Percentiles rank a stretch among this genome's conserved stretches.
phyloP scores from a whole-genome alignment of 306 rosid species.

The Prunus mira region DNA sequence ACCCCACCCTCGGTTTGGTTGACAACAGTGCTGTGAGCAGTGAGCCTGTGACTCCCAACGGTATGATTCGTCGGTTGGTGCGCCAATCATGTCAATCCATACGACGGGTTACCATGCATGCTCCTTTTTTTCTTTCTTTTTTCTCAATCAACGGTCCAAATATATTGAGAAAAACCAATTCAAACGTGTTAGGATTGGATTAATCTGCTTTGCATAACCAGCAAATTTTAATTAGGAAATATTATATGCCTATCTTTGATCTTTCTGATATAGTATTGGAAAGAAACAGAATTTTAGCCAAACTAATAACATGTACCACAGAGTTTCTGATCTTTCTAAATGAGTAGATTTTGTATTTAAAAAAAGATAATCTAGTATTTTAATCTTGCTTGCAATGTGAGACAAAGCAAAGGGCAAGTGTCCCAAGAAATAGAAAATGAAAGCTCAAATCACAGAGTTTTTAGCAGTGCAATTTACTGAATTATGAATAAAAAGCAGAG shows the following conservation, averaged over 20 bases:
- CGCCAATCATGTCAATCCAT: background rate
- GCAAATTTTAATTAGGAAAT: background rate
- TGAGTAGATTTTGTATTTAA: background rate
- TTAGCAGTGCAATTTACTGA: background rate
- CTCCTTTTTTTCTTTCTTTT: no score
- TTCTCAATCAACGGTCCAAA: no score
- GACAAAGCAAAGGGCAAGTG: background rate
- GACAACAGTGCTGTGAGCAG: background rate
- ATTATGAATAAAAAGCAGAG: background rate
- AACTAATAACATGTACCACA: no score
- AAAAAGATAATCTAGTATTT: background rate
- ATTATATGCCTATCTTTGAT: background rate
- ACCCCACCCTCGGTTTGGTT: background rate
- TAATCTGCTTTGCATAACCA: background rate
- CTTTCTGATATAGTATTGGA: no score
- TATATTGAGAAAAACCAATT: background rate
- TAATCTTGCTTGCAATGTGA: background rate
- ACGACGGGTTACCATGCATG: background rate
- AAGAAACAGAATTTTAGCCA: no score
- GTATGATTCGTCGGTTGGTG: slow-evolving; percentile 20
- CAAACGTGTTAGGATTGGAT: background rate
- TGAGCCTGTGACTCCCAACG: background rate
- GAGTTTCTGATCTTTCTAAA: no score
- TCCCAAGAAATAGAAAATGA: background rate
- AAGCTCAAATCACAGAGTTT: background rate